Percentiles rank a stretch among this genome's conserved stretches.
Conservation (phyloP, 1,284 basidiomycete genomes). For the Sporisorium sorghi region DNA sequence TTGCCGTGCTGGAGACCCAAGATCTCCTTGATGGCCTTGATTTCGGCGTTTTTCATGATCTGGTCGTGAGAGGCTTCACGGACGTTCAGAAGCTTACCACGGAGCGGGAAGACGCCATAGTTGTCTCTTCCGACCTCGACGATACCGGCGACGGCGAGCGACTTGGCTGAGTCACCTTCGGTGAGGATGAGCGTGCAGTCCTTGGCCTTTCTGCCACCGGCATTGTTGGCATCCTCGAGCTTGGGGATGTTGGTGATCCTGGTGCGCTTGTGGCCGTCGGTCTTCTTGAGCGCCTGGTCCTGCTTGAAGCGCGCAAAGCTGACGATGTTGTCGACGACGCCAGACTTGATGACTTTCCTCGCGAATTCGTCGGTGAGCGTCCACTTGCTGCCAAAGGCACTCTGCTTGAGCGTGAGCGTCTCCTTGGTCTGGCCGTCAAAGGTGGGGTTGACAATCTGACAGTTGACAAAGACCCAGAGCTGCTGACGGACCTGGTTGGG, state of each 20-base stretch:
- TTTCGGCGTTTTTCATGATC: conserved; percentile 98
- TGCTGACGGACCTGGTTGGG: conserved; percentile 94
- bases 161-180: conserved; percentile 99
- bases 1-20: conserved; percentile 95
- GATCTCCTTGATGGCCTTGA: conserved; percentile 97
- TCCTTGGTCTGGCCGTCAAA: conserved; percentile 99
- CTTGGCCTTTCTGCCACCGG: conserved; percentile 81
- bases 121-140: conserved; percentile 95
- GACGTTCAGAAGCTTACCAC: conserved; percentile 96
- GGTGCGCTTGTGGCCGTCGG: conserved; percentile 88
- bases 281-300: conserved; percentile 94
- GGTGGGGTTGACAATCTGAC: conserved; percentile 95
- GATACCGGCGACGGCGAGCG: conserved; percentile 92
- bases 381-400: conserved; percentile 89
- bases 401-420: conserved; percentile 85
- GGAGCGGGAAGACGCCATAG: conserved; percentile 96
- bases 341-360: conserved; percentile 91
- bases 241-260: conserved; percentile 88
- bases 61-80: conserved; percentile 95
- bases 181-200: conserved; percentile 96
- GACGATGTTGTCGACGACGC: conserved; percentile 91
- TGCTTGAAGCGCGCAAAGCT: conserved; percentile 98
- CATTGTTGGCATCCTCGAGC: conserved; percentile 97
- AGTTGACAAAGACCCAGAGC: conserved; percentile 98
- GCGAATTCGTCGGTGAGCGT: conserved; percentile 92